phyloP scores from a whole-genome alignment of 768 basidiomycete genomes.

The Auriscalpium vulgare region DNA sequence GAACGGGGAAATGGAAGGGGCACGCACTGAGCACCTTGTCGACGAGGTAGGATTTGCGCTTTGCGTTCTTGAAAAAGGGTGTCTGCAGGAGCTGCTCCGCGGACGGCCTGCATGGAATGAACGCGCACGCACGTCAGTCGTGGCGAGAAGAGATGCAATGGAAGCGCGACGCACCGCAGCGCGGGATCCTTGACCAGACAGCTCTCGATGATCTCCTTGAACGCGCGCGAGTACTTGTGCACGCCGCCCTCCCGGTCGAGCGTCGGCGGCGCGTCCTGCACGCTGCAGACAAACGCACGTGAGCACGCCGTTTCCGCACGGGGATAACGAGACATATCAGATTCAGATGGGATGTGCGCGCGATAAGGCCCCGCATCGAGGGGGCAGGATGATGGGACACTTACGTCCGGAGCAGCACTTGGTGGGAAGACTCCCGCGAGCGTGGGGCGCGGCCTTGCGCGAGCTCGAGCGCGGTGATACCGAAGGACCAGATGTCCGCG shows the following conservation, averaged over 20 bases:
- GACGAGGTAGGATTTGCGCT: slow-evolving; percentile 74
- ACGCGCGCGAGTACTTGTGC: slow-evolving; percentile 69
- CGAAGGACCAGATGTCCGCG: slow-evolving; percentile 95
- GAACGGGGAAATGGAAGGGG: not conserved
- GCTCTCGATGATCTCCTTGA: slow-evolving; percentile 75
- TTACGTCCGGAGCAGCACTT: slow-evolving; percentile 69
- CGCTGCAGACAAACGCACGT: slow-evolving; percentile 30
- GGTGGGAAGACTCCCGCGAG: slow-evolving; percentile 64
- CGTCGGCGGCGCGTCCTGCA: slow-evolving; percentile 71
- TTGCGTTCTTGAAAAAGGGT: slow-evolving; percentile 72
- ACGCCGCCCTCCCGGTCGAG: slow-evolving; percentile 66
- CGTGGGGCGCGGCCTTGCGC: slow-evolving; percentile 83
- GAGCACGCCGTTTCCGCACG: too few relatives aligned
- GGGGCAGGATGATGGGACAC: slow-evolving; percentile 10
- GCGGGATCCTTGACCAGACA: slow-evolving; percentile 84
- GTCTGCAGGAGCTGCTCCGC: slow-evolving; percentile 71
- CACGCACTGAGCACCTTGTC: slow-evolving; percentile 58
- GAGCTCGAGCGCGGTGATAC: slow-evolving; percentile 89
- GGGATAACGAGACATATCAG: too few relatives aligned
- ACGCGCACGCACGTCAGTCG: not conserved
- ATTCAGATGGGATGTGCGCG: not conserved
- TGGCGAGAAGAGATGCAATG: not conserved
- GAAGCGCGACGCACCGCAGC: slow-evolving; percentile 40
- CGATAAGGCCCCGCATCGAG: not conserved
- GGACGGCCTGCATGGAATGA: slow-evolving; percentile 51